phyloP scores from a whole-genome alignment of 441 rosid genomes.

The Breynia disticha region DNA sequence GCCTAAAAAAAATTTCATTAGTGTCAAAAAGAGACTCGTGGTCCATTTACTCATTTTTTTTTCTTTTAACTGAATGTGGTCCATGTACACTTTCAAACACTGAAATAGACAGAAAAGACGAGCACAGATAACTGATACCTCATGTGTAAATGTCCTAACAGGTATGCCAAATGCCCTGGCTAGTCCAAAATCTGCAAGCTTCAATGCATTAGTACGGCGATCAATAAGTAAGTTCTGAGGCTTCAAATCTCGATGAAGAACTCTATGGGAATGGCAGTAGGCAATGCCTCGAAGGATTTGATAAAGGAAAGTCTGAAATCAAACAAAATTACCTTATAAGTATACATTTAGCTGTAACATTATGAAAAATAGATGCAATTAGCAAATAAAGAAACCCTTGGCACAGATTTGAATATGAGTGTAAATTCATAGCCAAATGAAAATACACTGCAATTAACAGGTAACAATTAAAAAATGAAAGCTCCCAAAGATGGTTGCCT shows the following conservation, averaged over 20 bases:
- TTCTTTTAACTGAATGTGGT: neutral
- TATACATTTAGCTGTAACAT: slow-evolving; percentile 2
- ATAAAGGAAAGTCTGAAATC: slow-evolving; percentile 73
- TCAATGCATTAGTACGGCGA: slow-evolving; percentile 73
- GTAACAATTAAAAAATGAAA: too few relatives aligned
- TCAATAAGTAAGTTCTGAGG: slow-evolving; percentile 93
- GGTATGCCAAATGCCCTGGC: slow-evolving; percentile 97
- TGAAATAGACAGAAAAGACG: slow-evolving; percentile 4
- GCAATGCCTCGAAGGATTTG: slow-evolving; percentile 97
- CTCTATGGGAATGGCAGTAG: slow-evolving; percentile 96
- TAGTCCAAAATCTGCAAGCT: slow-evolving; percentile 98
- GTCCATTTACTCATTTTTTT: neutral
- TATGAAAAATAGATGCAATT: neutral
- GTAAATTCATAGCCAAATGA: too few relatives aligned
- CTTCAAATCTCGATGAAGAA: slow-evolving; percentile 93
- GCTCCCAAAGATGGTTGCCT: slow-evolving; percentile 1
- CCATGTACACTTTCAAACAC: neutral
- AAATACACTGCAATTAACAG: too few relatives aligned
- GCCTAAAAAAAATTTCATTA: too few relatives aligned
- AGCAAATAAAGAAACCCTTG: neutral
- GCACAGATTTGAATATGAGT: neutral
- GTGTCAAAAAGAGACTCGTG: too few relatives aligned
- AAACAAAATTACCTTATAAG: slow-evolving; percentile 1
- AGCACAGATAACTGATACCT: slow-evolving; percentile 31
- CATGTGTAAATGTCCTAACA: slow-evolving; percentile 94